Evolutionary conservation across 257 asterid genomes (phyloP).

Genomic region (Ehretia macrophylla): DNA sequence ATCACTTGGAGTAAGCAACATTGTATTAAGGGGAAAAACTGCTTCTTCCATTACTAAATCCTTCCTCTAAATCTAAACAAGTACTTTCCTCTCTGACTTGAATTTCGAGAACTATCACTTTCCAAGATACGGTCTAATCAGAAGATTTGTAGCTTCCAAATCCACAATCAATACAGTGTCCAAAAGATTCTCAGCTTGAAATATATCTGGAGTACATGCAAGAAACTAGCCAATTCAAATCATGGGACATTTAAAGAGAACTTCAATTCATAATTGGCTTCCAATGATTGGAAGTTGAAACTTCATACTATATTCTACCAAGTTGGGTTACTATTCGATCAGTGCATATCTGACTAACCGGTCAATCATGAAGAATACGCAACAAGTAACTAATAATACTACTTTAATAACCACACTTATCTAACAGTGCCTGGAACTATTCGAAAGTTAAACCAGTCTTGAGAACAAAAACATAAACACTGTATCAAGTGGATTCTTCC

Average conservation of each 20-base stretch:
- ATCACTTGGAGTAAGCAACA: slow-evolving; percentile 39
- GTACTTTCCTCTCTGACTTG: slow-evolving; percentile 11
- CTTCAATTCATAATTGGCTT: slow-evolving; percentile 7
- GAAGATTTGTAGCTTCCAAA: slow-evolving; percentile 11
- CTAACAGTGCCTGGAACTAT: slow-evolving; percentile 15
- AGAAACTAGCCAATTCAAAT: neutral
- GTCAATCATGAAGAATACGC: slow-evolving; percentile 13
- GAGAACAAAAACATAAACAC: slow-evolving; percentile 3
- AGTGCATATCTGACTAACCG: slow-evolving; percentile 7
- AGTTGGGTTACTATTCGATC: slow-evolving; percentile 24
- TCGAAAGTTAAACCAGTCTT: slow-evolving; percentile 11
- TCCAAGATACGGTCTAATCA: slow-evolving; percentile 6
- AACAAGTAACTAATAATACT: neutral
- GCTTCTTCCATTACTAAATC: slow-evolving; percentile 56
- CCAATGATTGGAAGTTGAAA: slow-evolving; percentile 23
- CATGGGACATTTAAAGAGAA: slow-evolving; percentile 14
- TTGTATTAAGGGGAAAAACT: slow-evolving; percentile 38
- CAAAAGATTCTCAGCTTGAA: slow-evolving; percentile 11
- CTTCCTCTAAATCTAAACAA: slow-evolving; percentile 15
- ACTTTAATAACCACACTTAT: slow-evolving; percentile 10
- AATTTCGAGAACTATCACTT: slow-evolving; percentile 8
- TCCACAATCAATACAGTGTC: slow-evolving; percentile 24
- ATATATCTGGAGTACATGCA: slow-evolving; percentile 5
- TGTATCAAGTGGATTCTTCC: slow-evolving; percentile 24
- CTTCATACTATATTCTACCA: slow-evolving; percentile 24